These are phyloP conservation scores for Grammothele lineata DNA, from an alignment of 768 basidiomycete genomes.

Conservation along the genomic window DNA sequence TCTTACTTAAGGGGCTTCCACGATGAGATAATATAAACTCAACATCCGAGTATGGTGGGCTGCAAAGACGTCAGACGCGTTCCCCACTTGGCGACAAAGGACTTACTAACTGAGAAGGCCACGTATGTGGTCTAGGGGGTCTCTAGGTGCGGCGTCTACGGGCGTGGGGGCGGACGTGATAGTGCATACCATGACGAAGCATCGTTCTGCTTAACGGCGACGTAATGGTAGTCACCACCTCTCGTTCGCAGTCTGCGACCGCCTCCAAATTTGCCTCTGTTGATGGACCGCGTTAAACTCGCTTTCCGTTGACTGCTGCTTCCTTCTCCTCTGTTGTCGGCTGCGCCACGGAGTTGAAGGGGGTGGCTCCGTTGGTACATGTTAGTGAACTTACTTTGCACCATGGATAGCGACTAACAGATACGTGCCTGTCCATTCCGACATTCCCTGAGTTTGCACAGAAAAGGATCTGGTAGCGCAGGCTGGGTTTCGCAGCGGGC, in stretches of 20 bases:
- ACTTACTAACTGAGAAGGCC: slow-evolving; percentile 59
- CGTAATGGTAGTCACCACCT: slow-evolving; percentile 56
- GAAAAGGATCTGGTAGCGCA: slow-evolving; percentile 64
- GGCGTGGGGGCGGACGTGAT: slow-evolving; percentile 65
- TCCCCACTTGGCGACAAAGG: too few relatives aligned
- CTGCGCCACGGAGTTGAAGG: too few relatives aligned
- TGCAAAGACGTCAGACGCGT: too few relatives aligned
- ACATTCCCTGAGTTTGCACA: slow-evolving; percentile 78
- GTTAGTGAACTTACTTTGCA: slow-evolving; percentile 71
- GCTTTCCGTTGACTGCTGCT: slow-evolving; percentile 57
- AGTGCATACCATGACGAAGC: slow-evolving; percentile 75
- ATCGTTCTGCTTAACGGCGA: slow-evolving; percentile 50
- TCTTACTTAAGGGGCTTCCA: slow-evolving; percentile 36
- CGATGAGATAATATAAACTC: slow-evolving; percentile 67
- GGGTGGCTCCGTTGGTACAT: background rate
- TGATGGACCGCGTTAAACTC: too few relatives aligned
- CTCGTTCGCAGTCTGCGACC: slow-evolving; percentile 82
- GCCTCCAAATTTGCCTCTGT: slow-evolving; percentile 85
- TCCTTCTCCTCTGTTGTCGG: slow-evolving; percentile 78
- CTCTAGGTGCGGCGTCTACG: slow-evolving; percentile 59
- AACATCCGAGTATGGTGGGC: slow-evolving; percentile 77
- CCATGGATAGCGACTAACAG: slow-evolving; percentile 73
- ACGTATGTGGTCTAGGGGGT: slow-evolving; percentile 68
- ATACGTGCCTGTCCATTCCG: slow-evolving; percentile 49
- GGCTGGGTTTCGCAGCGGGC: too few relatives aligned